Conservation (phyloP, 1,284 basidiomycete genomes). For the Xerocomus amazonicus region DNA sequence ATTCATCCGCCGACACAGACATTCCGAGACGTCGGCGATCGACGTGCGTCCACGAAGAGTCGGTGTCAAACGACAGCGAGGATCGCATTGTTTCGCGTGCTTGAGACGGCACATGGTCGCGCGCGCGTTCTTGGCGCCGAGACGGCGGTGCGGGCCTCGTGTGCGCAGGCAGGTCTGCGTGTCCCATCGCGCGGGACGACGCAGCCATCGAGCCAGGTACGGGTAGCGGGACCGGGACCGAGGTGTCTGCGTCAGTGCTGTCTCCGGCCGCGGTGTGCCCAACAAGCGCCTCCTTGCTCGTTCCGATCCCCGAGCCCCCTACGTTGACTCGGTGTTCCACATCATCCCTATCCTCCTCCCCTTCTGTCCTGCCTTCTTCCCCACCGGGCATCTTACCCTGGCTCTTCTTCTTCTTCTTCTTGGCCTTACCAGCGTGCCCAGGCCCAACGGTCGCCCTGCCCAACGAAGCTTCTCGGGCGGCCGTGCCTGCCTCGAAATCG, state of each 20-base stretch:
- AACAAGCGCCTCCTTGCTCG: conserved; percentile 7
- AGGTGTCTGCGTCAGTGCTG: conserved; percentile 19
- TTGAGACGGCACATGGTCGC: background rate
- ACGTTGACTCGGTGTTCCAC: background rate
- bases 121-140: conserved; percentile 1
- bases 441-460: conserved; percentile 29
- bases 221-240: conserved; percentile 1
- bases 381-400: background rate
- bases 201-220: background rate
- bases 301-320: conserved; percentile 1
- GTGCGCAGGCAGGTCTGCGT: background rate
- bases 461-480: no score
- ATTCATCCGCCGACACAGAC: conserved; percentile 14
- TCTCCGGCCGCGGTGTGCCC: conserved; percentile 6
- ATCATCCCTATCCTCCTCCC: conserved; percentile 11
- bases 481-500: conserved; percentile 4
- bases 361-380: conserved; percentile 17
- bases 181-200: no score
- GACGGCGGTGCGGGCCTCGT: conserved; percentile 1
- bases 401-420: conserved; percentile 45
- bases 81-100: conserved; percentile 12
- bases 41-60: conserved; percentile 51
- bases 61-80: conserved; percentile 33
- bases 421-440: conserved; percentile 44
- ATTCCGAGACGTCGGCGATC: conserved; percentile 28